A percentile compares a stretch with the other conserved stretches of the same genome.
Evolutionary conservation across 495 filamentous ascomycete genomes (phyloP).

Genomic region (Bryoglossum gracile): DNA sequence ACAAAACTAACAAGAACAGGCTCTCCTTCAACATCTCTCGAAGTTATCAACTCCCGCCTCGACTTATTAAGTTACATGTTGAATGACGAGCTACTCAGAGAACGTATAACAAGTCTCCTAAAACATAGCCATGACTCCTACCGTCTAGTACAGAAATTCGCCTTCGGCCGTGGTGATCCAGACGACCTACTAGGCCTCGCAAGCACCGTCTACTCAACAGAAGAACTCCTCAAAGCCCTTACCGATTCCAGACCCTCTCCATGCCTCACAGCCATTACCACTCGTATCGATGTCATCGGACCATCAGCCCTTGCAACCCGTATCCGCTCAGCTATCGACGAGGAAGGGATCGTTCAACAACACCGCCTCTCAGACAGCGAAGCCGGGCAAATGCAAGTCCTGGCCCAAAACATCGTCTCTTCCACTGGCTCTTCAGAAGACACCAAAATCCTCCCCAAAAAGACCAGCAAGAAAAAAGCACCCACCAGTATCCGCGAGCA

Average conservation of each 20-base stretch:
- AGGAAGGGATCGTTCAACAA: slow-evolving; percentile 76
- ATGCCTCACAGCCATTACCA: slow-evolving; percentile 47
- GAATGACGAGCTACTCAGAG: slow-evolving; percentile 51
- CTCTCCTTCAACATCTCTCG: slow-evolving; percentile 76
- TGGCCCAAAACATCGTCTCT: slow-evolving; percentile 60
- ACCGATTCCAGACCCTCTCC: slow-evolving; percentile 11
- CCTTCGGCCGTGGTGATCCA: slow-evolving; percentile 84
- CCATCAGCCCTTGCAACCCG: slow-evolving; percentile 59
- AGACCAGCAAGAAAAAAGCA: slow-evolving; percentile 27
- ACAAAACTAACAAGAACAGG: slow-evolving; percentile 17
- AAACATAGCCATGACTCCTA: slow-evolving; percentile 77
- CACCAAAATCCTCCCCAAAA: slow-evolving; percentile 34
- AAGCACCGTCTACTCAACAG: slow-evolving; percentile 71
- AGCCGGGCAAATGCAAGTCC: slow-evolving; percentile 55
- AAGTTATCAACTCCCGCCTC: slow-evolving; percentile 70
- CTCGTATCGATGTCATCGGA: slow-evolving; percentile 59
- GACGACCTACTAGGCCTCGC: slow-evolving; percentile 83
- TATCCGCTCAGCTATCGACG: slow-evolving; percentile 79
- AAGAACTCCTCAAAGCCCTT: slow-evolving; percentile 49
- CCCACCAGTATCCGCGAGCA: slow-evolving; percentile 35
- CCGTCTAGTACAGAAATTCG: slow-evolving; percentile 86
- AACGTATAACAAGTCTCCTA: slow-evolving; percentile 59
- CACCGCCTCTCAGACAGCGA: slow-evolving; percentile 69
- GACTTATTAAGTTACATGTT: slow-evolving; percentile 75
- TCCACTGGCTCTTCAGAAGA: slow-evolving; percentile 43